A percentile compares a stretch with the other conserved stretches of the same genome.
Evolutionary conservation across 139 green algal species (phyloP).

Genomic region (Dunaliella sp.): DNA sequence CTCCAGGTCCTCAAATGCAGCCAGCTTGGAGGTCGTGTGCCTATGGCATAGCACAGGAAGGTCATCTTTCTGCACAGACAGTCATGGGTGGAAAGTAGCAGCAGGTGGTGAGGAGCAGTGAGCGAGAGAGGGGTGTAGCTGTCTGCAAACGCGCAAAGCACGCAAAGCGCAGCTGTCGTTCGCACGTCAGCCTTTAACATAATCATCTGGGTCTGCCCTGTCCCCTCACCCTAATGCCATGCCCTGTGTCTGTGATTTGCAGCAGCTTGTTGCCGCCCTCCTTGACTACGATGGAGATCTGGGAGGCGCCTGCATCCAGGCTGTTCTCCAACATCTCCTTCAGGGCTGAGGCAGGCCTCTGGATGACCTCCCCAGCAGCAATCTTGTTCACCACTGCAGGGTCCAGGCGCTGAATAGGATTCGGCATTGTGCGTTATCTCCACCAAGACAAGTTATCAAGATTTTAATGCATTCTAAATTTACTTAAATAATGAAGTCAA

Average conservation of each 20-base stretch:
- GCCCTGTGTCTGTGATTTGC: constrained; percentile 91
- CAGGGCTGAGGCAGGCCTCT: constrained; percentile 80
- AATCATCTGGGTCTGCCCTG: too few relatives aligned
- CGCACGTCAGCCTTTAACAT: too few relatives aligned
- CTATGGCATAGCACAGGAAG: constrained; percentile 71
- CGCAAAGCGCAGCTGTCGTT: too few relatives aligned
- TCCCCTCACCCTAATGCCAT: constrained; percentile 79
- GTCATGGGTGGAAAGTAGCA: neutral
- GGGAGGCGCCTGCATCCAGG: constrained; percentile 84
- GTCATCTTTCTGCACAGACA: constrained; percentile 67
- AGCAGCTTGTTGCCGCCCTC: constrained; percentile 92
- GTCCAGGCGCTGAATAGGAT: constrained; percentile 69
- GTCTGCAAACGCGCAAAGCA: too few relatives aligned
- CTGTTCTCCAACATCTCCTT: constrained; percentile 99
- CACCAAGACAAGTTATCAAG: too few relatives aligned
- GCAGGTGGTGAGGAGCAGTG: too few relatives aligned
- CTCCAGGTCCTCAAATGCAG: constrained; percentile 82
- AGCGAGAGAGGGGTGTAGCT: too few relatives aligned
- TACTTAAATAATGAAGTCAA: too few relatives aligned
- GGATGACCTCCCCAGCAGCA: constrained; percentile 91
- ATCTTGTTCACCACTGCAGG: constrained; percentile 91
- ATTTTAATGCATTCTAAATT: too few relatives aligned
- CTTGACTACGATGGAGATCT: constrained; percentile 79
- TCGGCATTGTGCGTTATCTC: too few relatives aligned
- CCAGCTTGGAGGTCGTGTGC: constrained; percentile 95